phyloP scores from a whole-genome alignment of 208 protist genomes.

The Phytomonas sp. region DNA sequence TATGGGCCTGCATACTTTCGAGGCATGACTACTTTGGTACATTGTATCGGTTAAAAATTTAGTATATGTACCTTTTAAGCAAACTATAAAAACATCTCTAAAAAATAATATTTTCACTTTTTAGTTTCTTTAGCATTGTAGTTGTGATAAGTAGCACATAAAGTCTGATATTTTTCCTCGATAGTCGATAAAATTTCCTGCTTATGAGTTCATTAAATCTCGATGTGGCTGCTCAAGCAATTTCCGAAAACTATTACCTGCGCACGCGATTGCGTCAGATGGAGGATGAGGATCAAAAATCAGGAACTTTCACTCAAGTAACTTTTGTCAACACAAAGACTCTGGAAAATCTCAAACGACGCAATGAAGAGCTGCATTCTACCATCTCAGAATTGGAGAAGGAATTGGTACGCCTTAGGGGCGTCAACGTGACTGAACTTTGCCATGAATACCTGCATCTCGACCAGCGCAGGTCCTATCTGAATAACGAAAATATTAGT shows the following conservation, averaged over 20 bases:
- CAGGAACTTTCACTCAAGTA: not conserved
- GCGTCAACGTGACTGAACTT: conserved; percentile 54
- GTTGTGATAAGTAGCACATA: not conserved
- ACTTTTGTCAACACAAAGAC: conserved; percentile 19
- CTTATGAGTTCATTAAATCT: not conserved
- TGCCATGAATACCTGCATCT: conserved; percentile 62
- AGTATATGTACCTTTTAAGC: conserved; percentile 16
- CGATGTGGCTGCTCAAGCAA: conserved; percentile 24
- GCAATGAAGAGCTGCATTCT: conserved; percentile 45
- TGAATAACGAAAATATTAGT: conserved; percentile 70
- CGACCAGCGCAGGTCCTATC: conserved; percentile 39
- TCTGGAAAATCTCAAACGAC: conserved; percentile 30
- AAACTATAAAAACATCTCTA: not conserved
- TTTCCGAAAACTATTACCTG: conserved; percentile 50
- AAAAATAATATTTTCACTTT: conserved; percentile 6
- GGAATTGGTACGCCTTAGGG: conserved; percentile 43
- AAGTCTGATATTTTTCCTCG: conserved; percentile 2
- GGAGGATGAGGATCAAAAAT: conserved; percentile 28
- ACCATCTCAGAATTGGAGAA: conserved; percentile 45
- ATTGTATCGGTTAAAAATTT: not conserved
- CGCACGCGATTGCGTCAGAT: conserved; percentile 33
- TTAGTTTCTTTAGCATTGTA: conserved; percentile 8
- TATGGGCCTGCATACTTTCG: not conserved
- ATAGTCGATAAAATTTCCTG: not conserved
- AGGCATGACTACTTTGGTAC: not conserved